These are phyloP conservation scores for Neonectria coccinea DNA, from an alignment of 2,329 filamentous ascomycete genomes.

Conservation along the genomic window DNA sequence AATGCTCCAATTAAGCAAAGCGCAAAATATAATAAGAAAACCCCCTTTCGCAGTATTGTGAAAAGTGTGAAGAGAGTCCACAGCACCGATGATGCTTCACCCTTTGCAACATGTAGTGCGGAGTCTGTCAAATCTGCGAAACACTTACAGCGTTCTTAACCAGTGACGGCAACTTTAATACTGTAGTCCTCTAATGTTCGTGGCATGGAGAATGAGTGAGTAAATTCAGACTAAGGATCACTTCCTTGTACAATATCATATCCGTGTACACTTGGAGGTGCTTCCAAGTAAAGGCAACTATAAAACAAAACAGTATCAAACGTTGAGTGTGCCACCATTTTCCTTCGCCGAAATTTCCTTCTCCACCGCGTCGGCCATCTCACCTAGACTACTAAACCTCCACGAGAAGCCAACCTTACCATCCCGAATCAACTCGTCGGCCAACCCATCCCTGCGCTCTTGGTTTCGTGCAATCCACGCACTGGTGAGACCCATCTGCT, in stretches of 20 bases:
- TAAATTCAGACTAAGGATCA: neutral
- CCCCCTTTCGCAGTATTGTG: too few relatives aligned
- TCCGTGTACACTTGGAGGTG: neutral
- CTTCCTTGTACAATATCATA: neutral
- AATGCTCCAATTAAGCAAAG: too few relatives aligned
- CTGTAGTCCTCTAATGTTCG: too few relatives aligned
- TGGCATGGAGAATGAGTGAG: neutral
- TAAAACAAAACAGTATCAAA: neutral
- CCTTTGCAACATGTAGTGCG: too few relatives aligned
- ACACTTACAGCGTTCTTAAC: too few relatives aligned
- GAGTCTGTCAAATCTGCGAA: too few relatives aligned
- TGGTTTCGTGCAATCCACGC: constrained; percentile 73
- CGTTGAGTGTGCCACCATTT: neutral
- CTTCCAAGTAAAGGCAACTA: neutral
- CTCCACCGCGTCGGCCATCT: constrained; percentile 71
- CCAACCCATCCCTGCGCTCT: constrained; percentile 46
- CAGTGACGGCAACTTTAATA: too few relatives aligned
- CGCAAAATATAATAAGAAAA: too few relatives aligned
- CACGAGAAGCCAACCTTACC: constrained; percentile 55
- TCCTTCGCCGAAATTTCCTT: constrained; percentile 3
- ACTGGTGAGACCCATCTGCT: constrained; percentile 68
- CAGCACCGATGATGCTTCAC: too few relatives aligned
- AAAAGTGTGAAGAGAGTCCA: too few relatives aligned
- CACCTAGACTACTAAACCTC: constrained; percentile 68
- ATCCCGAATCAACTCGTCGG: constrained; percentile 48